Conservation (phyloP, 1,284 basidiomycete species). For the Pisolithus thermaeus region DNA sequence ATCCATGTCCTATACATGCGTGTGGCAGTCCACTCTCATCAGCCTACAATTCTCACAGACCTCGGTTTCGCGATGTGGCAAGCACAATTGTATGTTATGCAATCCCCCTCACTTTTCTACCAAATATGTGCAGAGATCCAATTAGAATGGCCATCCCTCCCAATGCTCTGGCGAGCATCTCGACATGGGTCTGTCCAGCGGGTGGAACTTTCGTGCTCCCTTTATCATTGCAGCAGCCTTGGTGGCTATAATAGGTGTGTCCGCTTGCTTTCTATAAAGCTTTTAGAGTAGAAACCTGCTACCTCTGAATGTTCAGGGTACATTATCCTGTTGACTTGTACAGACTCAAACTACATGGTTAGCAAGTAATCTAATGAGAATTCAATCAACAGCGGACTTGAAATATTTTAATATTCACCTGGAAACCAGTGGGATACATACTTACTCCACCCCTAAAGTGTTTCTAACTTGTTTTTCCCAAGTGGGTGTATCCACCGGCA, state of each 20-base stretch:
- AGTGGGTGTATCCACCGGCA: constrained; percentile 58
- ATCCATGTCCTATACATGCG: not conserved
- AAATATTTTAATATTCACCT: constrained; percentile 62
- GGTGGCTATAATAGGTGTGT: constrained; percentile 51
- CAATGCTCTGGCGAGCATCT: constrained; percentile 45
- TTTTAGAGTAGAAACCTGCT: not conserved
- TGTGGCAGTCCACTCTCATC: not conserved
- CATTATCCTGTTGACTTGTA: constrained; percentile 51
- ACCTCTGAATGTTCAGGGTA: constrained; percentile 39
- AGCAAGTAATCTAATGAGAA: not conserved
- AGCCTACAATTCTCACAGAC: constrained; percentile 58
- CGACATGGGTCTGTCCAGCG: constrained; percentile 46
- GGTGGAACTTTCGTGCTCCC: constrained; percentile 42
- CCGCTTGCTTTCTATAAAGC: not conserved
- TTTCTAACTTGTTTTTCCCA: not conserved
- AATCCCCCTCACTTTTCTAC: not conserved
- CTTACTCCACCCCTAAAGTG: not conserved
- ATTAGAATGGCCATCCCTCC: constrained; percentile 54
- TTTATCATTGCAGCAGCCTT: constrained; percentile 53
- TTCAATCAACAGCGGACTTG: constrained; percentile 35
- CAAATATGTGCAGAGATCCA: not conserved
- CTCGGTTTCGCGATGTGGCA: constrained; percentile 55
- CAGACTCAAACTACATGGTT: not conserved
- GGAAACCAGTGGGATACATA: constrained; percentile 29
- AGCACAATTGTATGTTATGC: constrained; percentile 45